Conservation (phyloP, 495 filamentous ascomycete genomes). For the Neohortaea acidophila region DNA sequence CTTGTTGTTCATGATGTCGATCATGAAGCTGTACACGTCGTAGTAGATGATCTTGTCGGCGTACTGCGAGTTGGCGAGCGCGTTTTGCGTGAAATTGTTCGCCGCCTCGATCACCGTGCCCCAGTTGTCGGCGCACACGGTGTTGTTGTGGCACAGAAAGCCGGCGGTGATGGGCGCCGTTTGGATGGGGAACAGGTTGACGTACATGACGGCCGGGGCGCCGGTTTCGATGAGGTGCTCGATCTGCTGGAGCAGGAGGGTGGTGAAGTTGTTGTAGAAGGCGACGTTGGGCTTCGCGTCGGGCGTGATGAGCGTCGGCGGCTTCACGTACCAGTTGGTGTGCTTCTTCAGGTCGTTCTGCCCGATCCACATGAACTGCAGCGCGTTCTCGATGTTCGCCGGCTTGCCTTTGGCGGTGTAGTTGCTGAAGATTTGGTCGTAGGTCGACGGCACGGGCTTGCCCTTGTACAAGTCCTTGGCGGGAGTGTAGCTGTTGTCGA, state of each 20-base stretch:
- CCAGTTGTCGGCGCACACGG: slow-evolving; percentile 11
- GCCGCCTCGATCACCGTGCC: slow-evolving; percentile 14
- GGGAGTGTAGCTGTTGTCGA: slow-evolving; percentile 16
- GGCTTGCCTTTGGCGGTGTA: slow-evolving; percentile 11
- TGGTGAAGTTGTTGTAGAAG: slow-evolving; percentile 10
- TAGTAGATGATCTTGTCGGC: slow-evolving; percentile 18
- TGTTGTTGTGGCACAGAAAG: slow-evolving; percentile 13
- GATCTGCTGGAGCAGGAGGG: slow-evolving; percentile 6
- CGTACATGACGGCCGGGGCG: slow-evolving; percentile 15
- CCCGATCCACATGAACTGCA: slow-evolving; percentile 18
- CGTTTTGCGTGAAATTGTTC: slow-evolving; percentile 10
- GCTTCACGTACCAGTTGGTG: slow-evolving; percentile 18
- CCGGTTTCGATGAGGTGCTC: slow-evolving; percentile 13
- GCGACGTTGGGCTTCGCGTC: slow-evolving; percentile 14
- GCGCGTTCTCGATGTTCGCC: slow-evolving; percentile 6
- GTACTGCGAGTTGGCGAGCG: slow-evolving; percentile 5
- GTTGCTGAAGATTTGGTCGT: slow-evolving; percentile 15
- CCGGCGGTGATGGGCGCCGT: slow-evolving; percentile 11
- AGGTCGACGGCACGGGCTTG: slow-evolving; percentile 9
- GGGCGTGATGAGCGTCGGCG: too few relatives aligned
- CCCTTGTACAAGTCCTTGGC: slow-evolving; percentile 5
- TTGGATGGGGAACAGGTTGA: slow-evolving; percentile 19
- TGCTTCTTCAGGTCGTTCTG: slow-evolving; percentile 15
- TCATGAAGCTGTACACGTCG: slow-evolving; percentile 18
- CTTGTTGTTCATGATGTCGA: slow-evolving; percentile 11